A percentile compares a stretch with the other conserved stretches of the same genome.
phyloP scores from a whole-genome alignment of 2,329 filamentous ascomycete species.

The Aspergillus novofumigatus region DNA sequence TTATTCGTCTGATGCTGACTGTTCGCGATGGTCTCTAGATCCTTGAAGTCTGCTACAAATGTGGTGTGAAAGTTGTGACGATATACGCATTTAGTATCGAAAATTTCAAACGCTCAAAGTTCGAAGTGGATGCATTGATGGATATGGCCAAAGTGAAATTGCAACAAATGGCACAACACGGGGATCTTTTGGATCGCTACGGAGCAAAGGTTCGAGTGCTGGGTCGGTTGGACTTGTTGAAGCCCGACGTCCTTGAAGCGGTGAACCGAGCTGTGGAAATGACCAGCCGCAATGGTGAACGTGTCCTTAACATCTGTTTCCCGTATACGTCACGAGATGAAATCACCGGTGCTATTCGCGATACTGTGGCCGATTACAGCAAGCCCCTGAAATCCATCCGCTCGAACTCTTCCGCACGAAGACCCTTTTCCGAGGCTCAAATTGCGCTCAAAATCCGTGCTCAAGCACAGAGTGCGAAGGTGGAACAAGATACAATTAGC shows the following conservation, averaged over 20 bases:
- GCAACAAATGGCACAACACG: conserved; percentile 85
- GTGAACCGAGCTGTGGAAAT: conserved; percentile 81
- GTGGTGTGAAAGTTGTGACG: conserved; percentile 91
- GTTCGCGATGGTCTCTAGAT: conserved; percentile 52
- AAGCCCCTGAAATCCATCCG: conserved; percentile 55
- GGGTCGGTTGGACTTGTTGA: conserved; percentile 78
- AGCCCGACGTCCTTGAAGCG: conserved; percentile 80
- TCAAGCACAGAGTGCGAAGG: conserved; percentile 44
- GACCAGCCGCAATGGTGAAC: conserved; percentile 79
- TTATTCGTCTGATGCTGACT: neutral
- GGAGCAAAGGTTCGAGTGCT: conserved; percentile 82
- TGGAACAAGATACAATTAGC: conserved; percentile 39
- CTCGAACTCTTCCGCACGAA: conserved; percentile 41
- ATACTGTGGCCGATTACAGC: conserved; percentile 82
- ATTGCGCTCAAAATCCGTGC: conserved; percentile 82
- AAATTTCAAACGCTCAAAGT: conserved; percentile 95
- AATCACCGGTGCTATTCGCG: conserved; percentile 83
- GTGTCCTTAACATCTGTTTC: conserved; percentile 89
- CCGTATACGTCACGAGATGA: conserved; percentile 95
- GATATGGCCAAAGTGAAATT: conserved; percentile 95
- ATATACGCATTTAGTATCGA: conserved; percentile 99
- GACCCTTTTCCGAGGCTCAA: conserved; percentile 79
- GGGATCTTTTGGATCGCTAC: conserved; percentile 87
- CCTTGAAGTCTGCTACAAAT: conserved; percentile 96
- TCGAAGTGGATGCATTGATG: conserved; percentile 96